Evolutionary conservation across 345 rosid species (phyloP), one percentile per base, ranked within the genome.

Genomic region (Populus deltoides): DNA sequence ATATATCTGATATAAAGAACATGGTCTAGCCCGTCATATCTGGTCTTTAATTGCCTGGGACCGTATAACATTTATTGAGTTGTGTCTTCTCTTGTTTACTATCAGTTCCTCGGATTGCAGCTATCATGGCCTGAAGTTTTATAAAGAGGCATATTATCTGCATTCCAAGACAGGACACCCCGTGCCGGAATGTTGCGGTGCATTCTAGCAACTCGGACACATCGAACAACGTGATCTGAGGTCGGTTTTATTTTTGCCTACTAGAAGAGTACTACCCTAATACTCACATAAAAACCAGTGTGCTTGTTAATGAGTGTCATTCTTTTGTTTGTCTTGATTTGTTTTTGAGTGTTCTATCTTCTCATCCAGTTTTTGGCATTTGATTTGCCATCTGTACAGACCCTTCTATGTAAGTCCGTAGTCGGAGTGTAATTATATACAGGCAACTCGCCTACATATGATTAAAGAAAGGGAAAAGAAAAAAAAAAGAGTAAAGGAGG

Each of bases 61-160:
- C 78, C 61, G 67, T 66, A 76, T 68, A 76, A 77, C 81, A 62
- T 74, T 55, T 70, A 18, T 73, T 70, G 68, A 81, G 80, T 41
- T 81, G 75, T 74, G 53, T 66, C 73, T 49, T 78, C 77, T 73
- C 77, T 81, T 66, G 78, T 66, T 80, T 71, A 70, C 81, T 25
- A 62, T 79, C 57, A 76, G 78, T 78, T 83, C 61, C 82, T 80
- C 78, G 88, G 87, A 68, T 84, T 90, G 94, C 98, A 90, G 94
- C 89, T 88, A 87, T 83, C 86, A 82, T 81, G 82, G 94, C 97
- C 95, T 88, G 82, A 84, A 89, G 85, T 92, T 93, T 93, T 91
- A 85, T 84, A 78, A 86, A 75, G 81, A 82, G 94, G 91, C 91
- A 80, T 85, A 77, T 75, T 82, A 86, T 87, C 91, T 89, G 94